These are phyloP conservation scores for Huntiella omanensis DNA, from an alignment of 2,329 filamentous ascomycete species.

Conservation along the genomic window DNA sequence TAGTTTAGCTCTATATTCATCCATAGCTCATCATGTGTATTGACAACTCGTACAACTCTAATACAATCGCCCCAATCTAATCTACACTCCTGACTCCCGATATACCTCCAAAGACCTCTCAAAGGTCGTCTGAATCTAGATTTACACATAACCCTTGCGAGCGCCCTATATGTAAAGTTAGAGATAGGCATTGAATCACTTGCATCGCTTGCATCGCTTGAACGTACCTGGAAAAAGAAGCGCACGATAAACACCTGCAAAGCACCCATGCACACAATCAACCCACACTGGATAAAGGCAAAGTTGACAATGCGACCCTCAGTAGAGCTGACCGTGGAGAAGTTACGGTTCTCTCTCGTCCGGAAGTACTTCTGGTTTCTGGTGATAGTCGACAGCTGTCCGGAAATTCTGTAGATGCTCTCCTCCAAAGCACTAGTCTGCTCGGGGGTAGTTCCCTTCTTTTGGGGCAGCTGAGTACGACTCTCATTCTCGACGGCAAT, in stretches of 20 bases:
- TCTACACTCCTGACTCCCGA: too few relatives aligned
- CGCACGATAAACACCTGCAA: constrained; percentile 93
- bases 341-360: constrained; percentile 95
- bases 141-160: constrained; percentile 50
- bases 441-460: constrained; percentile 74
- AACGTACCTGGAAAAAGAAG: constrained; percentile 84
- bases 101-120: too few relatives aligned
- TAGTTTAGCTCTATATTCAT: background rate
- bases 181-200: background rate
- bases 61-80: too few relatives aligned
- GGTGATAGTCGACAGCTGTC: constrained; percentile 81
- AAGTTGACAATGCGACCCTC: constrained; percentile 95
- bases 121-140: background rate
- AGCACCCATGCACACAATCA: constrained; percentile 90
- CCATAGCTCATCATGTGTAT: background rate
- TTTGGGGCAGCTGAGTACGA: constrained; percentile 64
- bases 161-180: constrained; percentile 28
- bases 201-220: too few relatives aligned
- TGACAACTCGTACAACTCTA: background rate
- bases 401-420: constrained; percentile 84
- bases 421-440: constrained; percentile 81
- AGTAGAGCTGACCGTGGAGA: constrained; percentile 91
- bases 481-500: constrained; percentile 86
- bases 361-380: constrained; percentile 99
- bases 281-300: constrained; percentile 73